phyloP scores from a whole-genome alignment of 2,329 filamentous ascomycete species.

The Ascochyta fabae region DNA sequence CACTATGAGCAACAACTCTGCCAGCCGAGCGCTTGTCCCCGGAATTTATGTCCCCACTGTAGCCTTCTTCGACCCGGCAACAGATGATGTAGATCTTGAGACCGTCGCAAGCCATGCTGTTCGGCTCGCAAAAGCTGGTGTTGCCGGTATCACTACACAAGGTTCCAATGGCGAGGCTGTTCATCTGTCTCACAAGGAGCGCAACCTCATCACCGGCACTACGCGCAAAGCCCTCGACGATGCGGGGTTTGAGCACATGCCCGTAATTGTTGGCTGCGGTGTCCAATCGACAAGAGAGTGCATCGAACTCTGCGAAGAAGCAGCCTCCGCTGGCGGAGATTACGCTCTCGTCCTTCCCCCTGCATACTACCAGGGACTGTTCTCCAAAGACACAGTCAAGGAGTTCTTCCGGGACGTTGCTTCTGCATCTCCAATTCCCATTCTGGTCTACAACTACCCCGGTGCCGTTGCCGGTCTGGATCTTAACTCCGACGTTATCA shows the following conservation, averaged over 20 bases:
- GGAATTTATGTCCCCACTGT: conserved; percentile 55
- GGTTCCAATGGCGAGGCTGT: conserved; percentile 86
- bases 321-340: conserved; percentile 72
- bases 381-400: conserved; percentile 65
- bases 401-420: conserved; percentile 72
- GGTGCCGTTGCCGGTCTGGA: conserved; percentile 69
- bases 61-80: conserved; percentile 52
- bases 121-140: conserved; percentile 73
- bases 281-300: conserved; percentile 76
- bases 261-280: conserved; percentile 78
- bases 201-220: conserved; percentile 70
- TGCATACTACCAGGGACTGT: conserved; percentile 74
- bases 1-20: conserved; percentile 46
- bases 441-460: conserved; percentile 75
- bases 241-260: conserved; percentile 69
- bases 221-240: conserved; percentile 73
- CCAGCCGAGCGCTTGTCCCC: conserved; percentile 47
- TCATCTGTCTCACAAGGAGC: conserved; percentile 74
- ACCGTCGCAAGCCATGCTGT: conserved; percentile 60
- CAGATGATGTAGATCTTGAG: conserved; percentile 51
- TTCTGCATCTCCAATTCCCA: conserved; percentile 66
- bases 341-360: conserved; percentile 79
- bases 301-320: conserved; percentile 72
- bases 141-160: conserved; percentile 77
- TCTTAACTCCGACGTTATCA: conserved; percentile 67